Evolutionary conservation across 805 yeast genomes (phyloP).

Genomic region (Peterozyma toletana): DNA sequence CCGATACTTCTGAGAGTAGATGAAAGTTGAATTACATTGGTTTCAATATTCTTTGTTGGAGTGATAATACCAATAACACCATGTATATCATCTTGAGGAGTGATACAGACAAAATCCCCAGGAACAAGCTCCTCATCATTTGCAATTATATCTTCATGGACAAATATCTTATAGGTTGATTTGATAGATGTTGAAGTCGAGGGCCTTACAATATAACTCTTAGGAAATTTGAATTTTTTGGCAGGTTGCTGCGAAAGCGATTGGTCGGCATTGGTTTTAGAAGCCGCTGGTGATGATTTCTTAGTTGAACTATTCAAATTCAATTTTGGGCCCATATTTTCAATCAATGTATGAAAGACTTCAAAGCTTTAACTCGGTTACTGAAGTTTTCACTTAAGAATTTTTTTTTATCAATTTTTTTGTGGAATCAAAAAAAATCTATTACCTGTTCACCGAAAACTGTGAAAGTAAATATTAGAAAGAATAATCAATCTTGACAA

Average conservation of each 20-base stretch:
- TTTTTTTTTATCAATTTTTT: too few species aligned
- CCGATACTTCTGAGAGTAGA: constrained; percentile 12
- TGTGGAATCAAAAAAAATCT: too few species aligned
- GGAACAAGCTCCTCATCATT: constrained; percentile 3
- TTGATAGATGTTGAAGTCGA: not conserved
- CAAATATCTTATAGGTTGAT: not conserved
- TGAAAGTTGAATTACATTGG: constrained; percentile 18
- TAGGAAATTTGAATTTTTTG: constrained; percentile 6
- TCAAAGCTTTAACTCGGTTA: too few species aligned
- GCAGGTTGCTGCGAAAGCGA: too few species aligned
- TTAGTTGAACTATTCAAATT: too few species aligned
- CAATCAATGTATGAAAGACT: too few species aligned
- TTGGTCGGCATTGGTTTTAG: too few species aligned
- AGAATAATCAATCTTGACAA: constrained; percentile 27
- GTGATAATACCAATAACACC: not conserved
- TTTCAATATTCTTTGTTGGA: not conserved
- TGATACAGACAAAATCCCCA: constrained; percentile 1
- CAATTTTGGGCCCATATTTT: too few species aligned
- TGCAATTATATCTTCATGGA: constrained; percentile 3
- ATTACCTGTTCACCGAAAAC: too few species aligned
- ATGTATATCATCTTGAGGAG: constrained; percentile 2
- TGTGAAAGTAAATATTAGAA: too few species aligned
- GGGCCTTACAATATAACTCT: constrained; percentile 5
- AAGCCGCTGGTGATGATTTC: too few species aligned
- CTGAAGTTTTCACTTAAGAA: too few species aligned